Base-by-base conservation (phyloP, 257 asterid species). In the Solanum dulcamara region DNA sequence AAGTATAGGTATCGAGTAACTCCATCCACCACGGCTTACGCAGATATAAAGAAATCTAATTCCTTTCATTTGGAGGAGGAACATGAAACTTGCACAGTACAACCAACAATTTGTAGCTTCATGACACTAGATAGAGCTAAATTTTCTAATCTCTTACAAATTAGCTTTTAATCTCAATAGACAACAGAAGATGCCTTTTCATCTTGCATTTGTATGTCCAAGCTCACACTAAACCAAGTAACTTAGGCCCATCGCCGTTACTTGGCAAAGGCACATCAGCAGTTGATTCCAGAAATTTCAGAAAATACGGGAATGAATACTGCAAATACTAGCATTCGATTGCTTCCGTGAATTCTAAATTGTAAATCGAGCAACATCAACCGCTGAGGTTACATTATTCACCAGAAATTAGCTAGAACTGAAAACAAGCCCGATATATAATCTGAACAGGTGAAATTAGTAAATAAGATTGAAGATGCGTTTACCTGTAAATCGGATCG, bases 401-500 rank as follows among this genome's bases (percentile, higher is more conserved):
- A 75, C 4, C 81, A 40, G n/a, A 28, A 74, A 75, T 44, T 42
- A 75, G 37, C 15, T 75, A 24, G 81, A 75, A 75, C 38, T 42
- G 81, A 42, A 74, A 42, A 42, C 13, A 30, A 74, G 24, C 57
- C 11, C 35, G 22, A 22, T 71, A 22, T 13, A 37, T 66, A 37
- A 70, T 11, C 18, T 30, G 40, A 70, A 13, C 55, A 40, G 37
- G n/a, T n/a, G 14, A 40, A 59, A 55, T 37, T 59, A 35, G 37
- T 1, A 59, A 40, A 13, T 30, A 33, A 33, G 42, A 44, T 1
- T 15, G 80, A 48, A 83, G 75, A 14, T 68, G 68, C 26, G 79
- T 89, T 88, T 70, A 94, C 98, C 60, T 86, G 91, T 94, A 94
- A 88, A 92, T 83, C 84, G 97, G 95, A 92, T 94, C 98, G 84